Conservation (phyloP, 129 eudicot genomes). For the Pseudognaphalium luteoalbum region DNA sequence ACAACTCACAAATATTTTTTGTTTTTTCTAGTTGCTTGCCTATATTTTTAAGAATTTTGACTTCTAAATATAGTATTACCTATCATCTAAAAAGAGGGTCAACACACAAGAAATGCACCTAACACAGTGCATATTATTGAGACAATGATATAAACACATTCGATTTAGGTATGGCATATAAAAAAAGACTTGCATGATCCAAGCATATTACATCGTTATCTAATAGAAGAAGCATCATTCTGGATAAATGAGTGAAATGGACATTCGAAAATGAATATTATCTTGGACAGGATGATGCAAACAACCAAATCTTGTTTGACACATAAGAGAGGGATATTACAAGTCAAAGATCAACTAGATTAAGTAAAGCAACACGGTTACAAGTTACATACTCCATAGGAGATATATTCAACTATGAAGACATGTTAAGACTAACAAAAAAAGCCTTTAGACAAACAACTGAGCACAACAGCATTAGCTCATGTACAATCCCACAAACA, state of each 20-base stretch:
- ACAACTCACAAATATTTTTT: background rate
- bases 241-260: slow-evolving; percentile 14
- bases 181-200: slow-evolving; percentile 7
- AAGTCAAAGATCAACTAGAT: slow-evolving; percentile 22
- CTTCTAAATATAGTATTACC: background rate
- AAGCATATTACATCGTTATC: slow-evolving; percentile 30
- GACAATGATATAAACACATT: slow-evolving; percentile 16
- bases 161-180: slow-evolving; percentile 13
- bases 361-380: slow-evolving; percentile 19
- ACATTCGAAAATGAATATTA: slow-evolving; percentile 7
- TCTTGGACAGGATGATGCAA: slow-evolving; percentile 25
- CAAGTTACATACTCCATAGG: slow-evolving; percentile 27
- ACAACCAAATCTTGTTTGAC: background rate
- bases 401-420: slow-evolving; percentile 13
- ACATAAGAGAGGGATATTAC: slow-evolving; percentile 11
- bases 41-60: background rate
- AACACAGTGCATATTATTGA: slow-evolving; percentile 22
- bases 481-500: background rate
- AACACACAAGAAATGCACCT: slow-evolving; percentile 2
- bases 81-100: slow-evolving; percentile 1
- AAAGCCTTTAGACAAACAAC: slow-evolving; percentile 18
- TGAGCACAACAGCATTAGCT: slow-evolving; percentile 3
- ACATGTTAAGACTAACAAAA: slow-evolving; percentile 15
- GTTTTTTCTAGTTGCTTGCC: background rate
- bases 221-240: slow-evolving; percentile 5